Percentiles rank a stretch among this genome's conserved stretches.
phyloP scores from a whole-genome alignment of 2,329 filamentous ascomycete species.

The Trichoderma aggressivum region DNA sequence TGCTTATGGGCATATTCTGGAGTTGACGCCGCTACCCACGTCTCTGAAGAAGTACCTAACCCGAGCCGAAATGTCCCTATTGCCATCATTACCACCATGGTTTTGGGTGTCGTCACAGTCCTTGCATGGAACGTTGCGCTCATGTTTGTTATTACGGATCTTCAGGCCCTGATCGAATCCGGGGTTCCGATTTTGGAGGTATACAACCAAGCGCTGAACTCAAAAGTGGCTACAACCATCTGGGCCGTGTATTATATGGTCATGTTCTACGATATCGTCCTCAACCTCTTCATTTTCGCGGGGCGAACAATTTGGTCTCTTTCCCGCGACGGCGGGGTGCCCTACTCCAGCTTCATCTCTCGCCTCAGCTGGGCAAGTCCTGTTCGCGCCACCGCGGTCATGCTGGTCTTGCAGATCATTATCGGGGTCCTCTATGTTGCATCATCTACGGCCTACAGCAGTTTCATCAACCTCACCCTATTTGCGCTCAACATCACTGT shows the following conservation, averaged over 20 bases:
- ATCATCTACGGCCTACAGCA: slow-evolving; percentile 26
- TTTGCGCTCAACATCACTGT: slow-evolving; percentile 29
- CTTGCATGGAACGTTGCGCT: slow-evolving; percentile 27
- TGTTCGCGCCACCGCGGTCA: slow-evolving; percentile 26
- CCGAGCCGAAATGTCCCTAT: slow-evolving; percentile 27
- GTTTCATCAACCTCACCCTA: slow-evolving; percentile 26
- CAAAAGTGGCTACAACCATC: slow-evolving; percentile 26
- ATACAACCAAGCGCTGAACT: slow-evolving; percentile 26
- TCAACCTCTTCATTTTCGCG: slow-evolving; percentile 28
- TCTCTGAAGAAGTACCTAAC: slow-evolving; percentile 27
- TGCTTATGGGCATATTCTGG: slow-evolving; percentile 27
- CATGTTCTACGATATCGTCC: slow-evolving; percentile 29
- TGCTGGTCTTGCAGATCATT: slow-evolving; percentile 28
- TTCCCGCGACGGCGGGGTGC: slow-evolving; percentile 26
- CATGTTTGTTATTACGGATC: slow-evolving; percentile 27
- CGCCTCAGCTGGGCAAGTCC: slow-evolving; percentile 26
- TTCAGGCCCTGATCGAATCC: slow-evolving; percentile 25
- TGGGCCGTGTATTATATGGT: slow-evolving; percentile 28
- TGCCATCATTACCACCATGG: slow-evolving; percentile 27
- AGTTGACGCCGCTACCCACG: slow-evolving; percentile 24
- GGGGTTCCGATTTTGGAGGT: slow-evolving; percentile 27
- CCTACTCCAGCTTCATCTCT: slow-evolving; percentile 23
- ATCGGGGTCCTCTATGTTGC: slow-evolving; percentile 27
- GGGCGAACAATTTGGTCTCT: slow-evolving; percentile 28
- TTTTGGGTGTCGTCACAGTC: slow-evolving; percentile 24